Percentiles rank a stretch among this genome's conserved stretches.
Conservation (phyloP, 257 asterid species). For the Mitragyna speciosa region DNA sequence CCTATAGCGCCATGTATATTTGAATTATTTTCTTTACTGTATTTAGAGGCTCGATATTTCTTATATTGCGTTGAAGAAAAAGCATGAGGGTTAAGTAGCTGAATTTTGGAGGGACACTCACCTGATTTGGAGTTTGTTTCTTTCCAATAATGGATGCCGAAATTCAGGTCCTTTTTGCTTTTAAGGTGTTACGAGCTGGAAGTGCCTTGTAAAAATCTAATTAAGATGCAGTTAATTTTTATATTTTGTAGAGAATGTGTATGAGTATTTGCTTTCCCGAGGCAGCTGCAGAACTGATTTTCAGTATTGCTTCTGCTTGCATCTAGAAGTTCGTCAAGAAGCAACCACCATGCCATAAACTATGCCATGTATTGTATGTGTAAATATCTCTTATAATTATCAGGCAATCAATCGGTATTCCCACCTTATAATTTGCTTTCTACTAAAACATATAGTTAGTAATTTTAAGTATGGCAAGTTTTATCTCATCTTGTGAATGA, state of each 20-base stretch:
- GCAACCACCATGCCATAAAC: background rate
- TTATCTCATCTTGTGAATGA: background rate
- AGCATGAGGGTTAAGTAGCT: background rate
- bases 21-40: too few species aligned
- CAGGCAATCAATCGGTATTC: too few species aligned
- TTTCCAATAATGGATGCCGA: background rate
- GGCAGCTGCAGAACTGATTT: background rate
- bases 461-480: background rate
- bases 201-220: too few species aligned
- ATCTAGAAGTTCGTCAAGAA: too few species aligned
- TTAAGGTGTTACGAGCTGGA: background rate
- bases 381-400: background rate
- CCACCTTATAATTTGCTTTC: background rate
- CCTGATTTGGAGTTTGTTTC: background rate
- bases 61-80: background rate
- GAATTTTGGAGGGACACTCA: background rate
- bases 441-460: background rate
- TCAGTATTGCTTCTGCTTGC: too few species aligned
- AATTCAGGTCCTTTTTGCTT: slow-evolving; percentile 1
- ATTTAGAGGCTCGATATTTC: too few species aligned
- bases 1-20: too few species aligned
- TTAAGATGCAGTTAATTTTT: too few species aligned
- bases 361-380: too few species aligned
- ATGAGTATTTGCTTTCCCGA: background rate
- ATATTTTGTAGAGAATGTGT: background rate